Conservation (phyloP, 306 rosid species). For the Elaeagnus macrophylla region DNA sequence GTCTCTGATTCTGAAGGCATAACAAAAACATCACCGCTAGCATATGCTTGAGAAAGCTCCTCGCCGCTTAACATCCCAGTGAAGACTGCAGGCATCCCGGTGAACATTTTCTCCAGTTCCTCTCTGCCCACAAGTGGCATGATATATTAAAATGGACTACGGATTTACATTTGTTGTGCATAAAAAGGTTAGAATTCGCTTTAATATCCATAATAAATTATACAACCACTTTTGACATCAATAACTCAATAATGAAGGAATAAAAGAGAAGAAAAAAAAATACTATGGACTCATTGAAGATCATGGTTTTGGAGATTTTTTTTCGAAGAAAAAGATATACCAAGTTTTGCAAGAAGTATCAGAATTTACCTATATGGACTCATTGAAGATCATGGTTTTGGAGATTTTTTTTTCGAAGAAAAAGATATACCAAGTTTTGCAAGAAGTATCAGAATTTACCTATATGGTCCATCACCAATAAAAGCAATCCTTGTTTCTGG, state of each 20-base stretch:
- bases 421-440: too few species aligned
- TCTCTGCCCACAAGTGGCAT: conserved; percentile 38
- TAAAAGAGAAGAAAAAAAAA: too few species aligned
- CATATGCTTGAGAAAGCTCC: conserved; percentile 92
- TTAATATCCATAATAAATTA: not conserved
- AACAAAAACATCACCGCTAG: conserved; percentile 86
- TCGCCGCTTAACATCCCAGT: conserved; percentile 96
- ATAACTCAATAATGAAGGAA: not conserved
- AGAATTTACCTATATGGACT: too few species aligned
- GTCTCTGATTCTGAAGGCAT: conserved; percentile 99
- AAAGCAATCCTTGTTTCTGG: conserved; percentile 86
- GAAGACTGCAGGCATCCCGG: conserved; percentile 85
- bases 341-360: not conserved
- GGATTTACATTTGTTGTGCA: not conserved
- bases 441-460: too few species aligned
- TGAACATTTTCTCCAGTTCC: conserved; percentile 83
- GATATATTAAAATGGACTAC: conserved; percentile 2
- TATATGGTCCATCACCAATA: conserved; percentile 92
- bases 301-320: too few species aligned
- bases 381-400: too few species aligned
- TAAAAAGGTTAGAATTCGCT: not conserved
- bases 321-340: too few species aligned
- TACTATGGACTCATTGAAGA: not conserved
- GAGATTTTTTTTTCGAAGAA: too few species aligned
- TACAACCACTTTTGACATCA: not conserved